A percentile compares a stretch with the other conserved stretches of the same genome.
Conservation (phyloP, 1,284 basidiomycete species). For the Naganishia liquefaciens region DNA sequence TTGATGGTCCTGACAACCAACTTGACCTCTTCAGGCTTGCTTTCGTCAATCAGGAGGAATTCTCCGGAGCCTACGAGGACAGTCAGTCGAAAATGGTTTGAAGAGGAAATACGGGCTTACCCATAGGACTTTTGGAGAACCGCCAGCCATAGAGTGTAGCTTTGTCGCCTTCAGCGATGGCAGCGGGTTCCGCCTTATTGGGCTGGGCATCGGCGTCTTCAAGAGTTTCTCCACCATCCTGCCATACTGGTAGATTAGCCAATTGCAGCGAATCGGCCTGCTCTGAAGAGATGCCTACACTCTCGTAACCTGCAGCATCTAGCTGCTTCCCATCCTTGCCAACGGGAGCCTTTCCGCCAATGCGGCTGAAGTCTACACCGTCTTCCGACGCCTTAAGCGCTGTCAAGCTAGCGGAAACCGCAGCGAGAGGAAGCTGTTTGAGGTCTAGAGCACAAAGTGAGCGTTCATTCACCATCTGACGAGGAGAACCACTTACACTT, state of each 20-base stretch:
- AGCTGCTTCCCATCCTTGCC: constrained; percentile 38
- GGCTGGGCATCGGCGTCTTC: constrained; percentile 32
- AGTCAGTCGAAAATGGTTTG: background rate
- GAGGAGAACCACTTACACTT: constrained; percentile 42
- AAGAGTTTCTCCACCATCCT: constrained; percentile 49
- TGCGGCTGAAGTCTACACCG: constrained; percentile 38
- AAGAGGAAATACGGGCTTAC: constrained; percentile 37
- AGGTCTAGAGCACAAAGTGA: constrained; percentile 39
- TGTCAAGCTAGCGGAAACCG: constrained; percentile 47
- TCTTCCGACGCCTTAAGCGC: constrained; percentile 46
- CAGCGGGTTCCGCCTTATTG: background rate
- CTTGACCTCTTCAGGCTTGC: constrained; percentile 44
- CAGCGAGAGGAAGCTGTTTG: constrained; percentile 47
- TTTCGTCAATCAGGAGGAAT: constrained; percentile 50
- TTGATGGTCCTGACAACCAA: constrained; percentile 54
- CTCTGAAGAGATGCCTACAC: background rate
- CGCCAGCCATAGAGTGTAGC: constrained; percentile 45
- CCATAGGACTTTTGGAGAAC: constrained; percentile 54
- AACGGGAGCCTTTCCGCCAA: constrained; percentile 22
- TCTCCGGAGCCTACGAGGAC: constrained; percentile 49
- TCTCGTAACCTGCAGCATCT: constrained; percentile 52
- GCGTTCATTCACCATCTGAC: background rate
- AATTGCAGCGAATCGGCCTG: background rate
- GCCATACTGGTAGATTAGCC: background rate
- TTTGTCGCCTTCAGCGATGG: background rate